These are phyloP conservation scores for Papiliotrema laurentii DNA, from an alignment of 1,284 basidiomycete genomes.

Conservation along the genomic window DNA sequence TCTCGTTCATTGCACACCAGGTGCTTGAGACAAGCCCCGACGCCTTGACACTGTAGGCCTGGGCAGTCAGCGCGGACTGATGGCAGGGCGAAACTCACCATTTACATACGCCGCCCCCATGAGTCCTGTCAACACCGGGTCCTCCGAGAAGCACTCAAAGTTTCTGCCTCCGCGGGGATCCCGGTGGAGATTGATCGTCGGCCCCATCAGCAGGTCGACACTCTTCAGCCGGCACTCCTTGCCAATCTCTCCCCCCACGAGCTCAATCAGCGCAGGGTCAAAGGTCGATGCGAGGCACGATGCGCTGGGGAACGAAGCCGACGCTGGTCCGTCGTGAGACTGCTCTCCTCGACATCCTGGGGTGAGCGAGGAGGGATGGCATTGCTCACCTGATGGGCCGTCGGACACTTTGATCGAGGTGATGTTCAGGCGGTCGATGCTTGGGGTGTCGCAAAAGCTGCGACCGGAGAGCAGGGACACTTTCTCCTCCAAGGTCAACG, in stretches of 20 bases:
- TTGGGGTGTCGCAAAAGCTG: conserved; percentile 1
- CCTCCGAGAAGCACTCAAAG: conserved; percentile 63
- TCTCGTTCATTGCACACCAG: conserved; percentile 28
- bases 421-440: not conserved
- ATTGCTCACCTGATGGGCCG: not conserved
- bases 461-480: not conserved
- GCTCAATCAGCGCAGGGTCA: conserved; percentile 58
- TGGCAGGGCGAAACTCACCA: conserved; percentile 42
- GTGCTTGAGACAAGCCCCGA: conserved; percentile 51
- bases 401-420: not conserved
- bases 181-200: conserved; percentile 73
- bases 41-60: conserved; percentile 60
- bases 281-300: conserved; percentile 43
- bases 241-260: conserved; percentile 64
- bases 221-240: conserved; percentile 56
- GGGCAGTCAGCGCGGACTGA: not conserved
- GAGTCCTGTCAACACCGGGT: conserved; percentile 64
- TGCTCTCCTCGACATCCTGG: conserved; percentile 1
- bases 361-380: not conserved
- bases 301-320: conserved; percentile 67
- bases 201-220: conserved; percentile 52
- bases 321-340: not conserved
- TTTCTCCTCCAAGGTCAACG: conserved; percentile 1
- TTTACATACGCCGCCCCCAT: conserved; percentile 66
- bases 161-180: conserved; percentile 61